Evolutionary conservation across 1,139 yeast species (phyloP), one percentile per base, ranked within the genome.

Genomic region (Ogataea hybrid): DNA sequence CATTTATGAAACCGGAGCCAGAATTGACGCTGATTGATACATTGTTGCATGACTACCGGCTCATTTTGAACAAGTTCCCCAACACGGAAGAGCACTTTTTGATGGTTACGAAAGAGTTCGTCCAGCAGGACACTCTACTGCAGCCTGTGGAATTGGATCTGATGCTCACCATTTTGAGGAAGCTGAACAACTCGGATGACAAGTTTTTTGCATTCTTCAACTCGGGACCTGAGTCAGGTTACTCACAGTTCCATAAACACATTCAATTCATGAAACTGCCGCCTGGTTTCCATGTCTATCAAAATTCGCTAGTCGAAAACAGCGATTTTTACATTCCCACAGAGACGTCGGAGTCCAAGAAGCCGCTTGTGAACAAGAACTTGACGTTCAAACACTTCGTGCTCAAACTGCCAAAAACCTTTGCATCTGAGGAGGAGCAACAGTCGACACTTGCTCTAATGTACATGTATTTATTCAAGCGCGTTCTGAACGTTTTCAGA

Each of bases 221-320:
- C 61, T 81, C 89, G 59, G 97, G 97, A 4, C 79, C 79, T 20
- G 73, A 80, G 54, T 81, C 95, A 51, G 98, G 97, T 1, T 96
- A 96, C 7, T 87, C 96, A 0, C 94, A 89, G 56, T 84, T 88
- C 37, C 98, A 92, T 65, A 87, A 87, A 57, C 98, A 92, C 65
- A 64, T 90, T 47, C 98, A 92, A 63, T 81, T 90, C 62, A 69
- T 92, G 73, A 73, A 79, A 27, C 66, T 86, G 33, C 95, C 96
- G 2, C 61, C 64, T 9, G 64, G 71, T 27, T 82, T 80, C 58
- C 62, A 60, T 1, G 75, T 87, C 3, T 83, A 75, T 59, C 86
- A 89, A 30, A 85, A 81, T 39, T 54, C 58, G 2, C 61, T 85
- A 32, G 71, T 79, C 18, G 59, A 61, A 10, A 63, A 67, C 6